Conservation (phyloP, 306 rosid genomes). For the Bauhinia variegata region DNA sequence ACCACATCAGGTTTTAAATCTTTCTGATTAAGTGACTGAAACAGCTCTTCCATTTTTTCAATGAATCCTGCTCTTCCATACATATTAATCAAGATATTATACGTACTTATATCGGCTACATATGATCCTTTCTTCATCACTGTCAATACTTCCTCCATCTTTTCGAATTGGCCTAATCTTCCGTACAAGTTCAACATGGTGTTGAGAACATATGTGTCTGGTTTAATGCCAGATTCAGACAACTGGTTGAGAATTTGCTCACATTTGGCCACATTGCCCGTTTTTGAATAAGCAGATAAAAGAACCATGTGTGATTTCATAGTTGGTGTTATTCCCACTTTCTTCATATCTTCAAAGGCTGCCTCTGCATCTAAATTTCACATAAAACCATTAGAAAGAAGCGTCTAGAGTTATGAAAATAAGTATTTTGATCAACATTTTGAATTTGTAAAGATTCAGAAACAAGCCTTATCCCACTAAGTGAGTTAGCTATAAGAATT, state of each 20-base stretch:
- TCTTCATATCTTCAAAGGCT: constrained; percentile 76
- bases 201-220: constrained; percentile 80
- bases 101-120: constrained; percentile 74
- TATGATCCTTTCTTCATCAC: constrained; percentile 72
- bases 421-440: background rate
- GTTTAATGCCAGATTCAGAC: constrained; percentile 68
- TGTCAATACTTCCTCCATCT: constrained; percentile 74
- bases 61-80: constrained; percentile 85
- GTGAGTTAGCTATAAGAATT: no score
- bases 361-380: constrained; percentile 67
- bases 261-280: constrained; percentile 70
- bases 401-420: background rate
- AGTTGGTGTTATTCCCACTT: constrained; percentile 82
- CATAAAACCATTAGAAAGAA: background rate
- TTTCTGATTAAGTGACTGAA: constrained; percentile 52
- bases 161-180: constrained; percentile 69
- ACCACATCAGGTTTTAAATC: constrained; percentile 84
- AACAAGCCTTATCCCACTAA: no score
- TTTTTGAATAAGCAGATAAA: constrained; percentile 72
- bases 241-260: constrained; percentile 78
- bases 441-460: no score
- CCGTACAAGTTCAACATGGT: constrained; percentile 87
- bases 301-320: constrained; percentile 97
- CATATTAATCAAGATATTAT: constrained; percentile 73
- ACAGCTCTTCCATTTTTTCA: constrained; percentile 73